Base-by-base conservation (phyloP, 345 rosid genomes). In the Salix arbutifolia region DNA sequence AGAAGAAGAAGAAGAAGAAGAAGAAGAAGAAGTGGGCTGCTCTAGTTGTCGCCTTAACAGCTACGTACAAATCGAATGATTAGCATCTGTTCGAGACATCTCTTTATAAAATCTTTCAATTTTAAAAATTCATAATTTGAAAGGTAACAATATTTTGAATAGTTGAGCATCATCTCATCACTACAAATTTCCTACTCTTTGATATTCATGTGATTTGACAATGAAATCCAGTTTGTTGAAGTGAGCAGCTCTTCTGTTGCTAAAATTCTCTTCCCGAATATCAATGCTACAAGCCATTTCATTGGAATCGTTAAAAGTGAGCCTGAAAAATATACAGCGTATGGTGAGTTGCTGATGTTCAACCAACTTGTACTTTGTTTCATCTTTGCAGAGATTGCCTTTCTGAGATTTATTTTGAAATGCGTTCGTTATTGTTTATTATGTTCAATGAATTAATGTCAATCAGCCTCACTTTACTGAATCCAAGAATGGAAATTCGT, bases 281-380 rank as follows among this genome's bases (percentile, higher is more conserved):
- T 83, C 74, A 86, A 78, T 71, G 60, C 79, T 66, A 26, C 75
- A 1, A 52, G 82, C 44, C 61, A 67, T 73, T 94, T 89, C 79
- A 74, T 92, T 48, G 97, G 96, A 64, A 69, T 94, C 76, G 94
- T 94, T 78, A 94, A 92, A 87, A 87, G 84, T 75, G 97, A 92
- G 71, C 93, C 96, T 5, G 97, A 92, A 79, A 87, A 81, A 78
- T 91, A 90, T 80, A 87, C n/a, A n/a, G n/a, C n/a, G n/a, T n/a
- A n/a, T n/a, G 2, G 30, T 28, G 1, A 2, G 2, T 1, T 2
- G 2, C 2, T 2, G 2, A 26, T 23, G 3, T 26, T 4, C 18
- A 66, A 66, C 26, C 18, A 65, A 18, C 50, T 33, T 30, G 38
- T 31, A 66, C 33, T 6, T 14, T 8, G 46, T 65, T 65, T 50